A percentile compares a stretch with the other conserved stretches of the same genome.
phyloP scores from a whole-genome alignment of 2,329 filamentous ascomycete genomes.

The Fusarium pseudonygamai region DNA sequence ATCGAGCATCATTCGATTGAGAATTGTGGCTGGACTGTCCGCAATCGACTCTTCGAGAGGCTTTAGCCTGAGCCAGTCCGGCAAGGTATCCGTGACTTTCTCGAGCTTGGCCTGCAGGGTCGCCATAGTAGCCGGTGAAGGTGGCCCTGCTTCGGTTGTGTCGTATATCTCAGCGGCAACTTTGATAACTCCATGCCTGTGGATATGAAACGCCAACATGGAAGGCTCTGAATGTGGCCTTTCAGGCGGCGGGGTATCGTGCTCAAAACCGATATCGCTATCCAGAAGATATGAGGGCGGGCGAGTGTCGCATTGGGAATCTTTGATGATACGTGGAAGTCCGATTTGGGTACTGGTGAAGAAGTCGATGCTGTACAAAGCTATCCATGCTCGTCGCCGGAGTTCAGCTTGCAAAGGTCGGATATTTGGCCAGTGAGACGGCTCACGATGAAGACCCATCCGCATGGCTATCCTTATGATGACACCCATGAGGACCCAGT shows the following conservation, averaged over 20 bases:
- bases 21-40: conserved; percentile 1
- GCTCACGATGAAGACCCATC: conserved; percentile 30
- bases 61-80: conserved; percentile 10
- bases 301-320: conserved; percentile 25
- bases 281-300: conserved; percentile 12
- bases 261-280: not conserved
- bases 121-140: not conserved
- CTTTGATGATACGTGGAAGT: conserved; percentile 32
- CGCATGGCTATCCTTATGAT: conserved; percentile 28
- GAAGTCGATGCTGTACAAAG: conserved; percentile 32
- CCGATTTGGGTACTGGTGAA: conserved; percentile 33
- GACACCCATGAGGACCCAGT: conserved; percentile 29
- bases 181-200: conserved; percentile 7
- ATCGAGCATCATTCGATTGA: conserved; percentile 17
- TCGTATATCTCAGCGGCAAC: conserved; percentile 13
- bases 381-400: conserved; percentile 25
- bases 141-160: conserved; percentile 1
- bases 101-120: not conserved
- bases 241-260: not conserved
- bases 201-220: not conserved
- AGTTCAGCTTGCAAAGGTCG: conserved; percentile 29
- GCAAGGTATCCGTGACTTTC: not conserved
- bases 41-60: conserved; percentile 4
- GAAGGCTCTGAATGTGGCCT: conserved; percentile 2
- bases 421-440: conserved; percentile 29